Evolutionary conservation across 202 grass and related monocot species (phyloP).

Genomic region (Carex sylvatica): DNA sequence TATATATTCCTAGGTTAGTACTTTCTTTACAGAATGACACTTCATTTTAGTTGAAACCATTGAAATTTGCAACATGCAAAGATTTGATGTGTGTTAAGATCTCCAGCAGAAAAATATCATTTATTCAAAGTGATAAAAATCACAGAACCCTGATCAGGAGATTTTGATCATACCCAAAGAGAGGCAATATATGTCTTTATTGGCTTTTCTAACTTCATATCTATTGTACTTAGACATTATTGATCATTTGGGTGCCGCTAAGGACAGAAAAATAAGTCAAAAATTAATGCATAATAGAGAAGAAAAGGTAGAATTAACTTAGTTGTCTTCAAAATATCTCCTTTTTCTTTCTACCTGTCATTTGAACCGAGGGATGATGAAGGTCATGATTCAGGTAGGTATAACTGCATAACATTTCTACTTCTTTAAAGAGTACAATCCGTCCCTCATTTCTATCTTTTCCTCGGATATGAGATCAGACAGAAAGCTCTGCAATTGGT

Average conservation of each 20-base stretch:
- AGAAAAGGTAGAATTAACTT: not conserved
- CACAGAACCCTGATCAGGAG: not conserved
- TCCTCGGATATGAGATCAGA: conserved; percentile 73
- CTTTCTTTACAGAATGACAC: not conserved
- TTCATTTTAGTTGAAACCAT: not conserved
- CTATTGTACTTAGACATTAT: not conserved
- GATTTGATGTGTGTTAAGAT: not conserved
- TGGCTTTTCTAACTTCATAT: not conserved
- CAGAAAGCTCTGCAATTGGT: conserved; percentile 89
- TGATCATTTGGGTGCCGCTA: not conserved
- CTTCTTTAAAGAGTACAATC: conserved; percentile 59
- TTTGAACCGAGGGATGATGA: not conserved
- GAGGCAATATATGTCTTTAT: not conserved
- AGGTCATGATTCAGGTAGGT: not conserved
- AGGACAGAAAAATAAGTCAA: not conserved
- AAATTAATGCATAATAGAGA: not conserved
- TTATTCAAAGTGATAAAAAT: not conserved
- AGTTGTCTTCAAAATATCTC: not conserved
- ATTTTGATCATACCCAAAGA: not conserved
- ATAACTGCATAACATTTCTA: conserved; percentile 22
- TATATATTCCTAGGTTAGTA: not conserved
- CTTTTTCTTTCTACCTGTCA: conserved; percentile 8
- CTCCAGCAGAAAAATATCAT: not conserved
- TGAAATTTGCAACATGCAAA: not conserved
- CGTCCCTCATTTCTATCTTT: conserved; percentile 87